Evolutionary conservation across 208 protist genomes (phyloP).

Genomic region (Entamoeba invadens): DNA sequence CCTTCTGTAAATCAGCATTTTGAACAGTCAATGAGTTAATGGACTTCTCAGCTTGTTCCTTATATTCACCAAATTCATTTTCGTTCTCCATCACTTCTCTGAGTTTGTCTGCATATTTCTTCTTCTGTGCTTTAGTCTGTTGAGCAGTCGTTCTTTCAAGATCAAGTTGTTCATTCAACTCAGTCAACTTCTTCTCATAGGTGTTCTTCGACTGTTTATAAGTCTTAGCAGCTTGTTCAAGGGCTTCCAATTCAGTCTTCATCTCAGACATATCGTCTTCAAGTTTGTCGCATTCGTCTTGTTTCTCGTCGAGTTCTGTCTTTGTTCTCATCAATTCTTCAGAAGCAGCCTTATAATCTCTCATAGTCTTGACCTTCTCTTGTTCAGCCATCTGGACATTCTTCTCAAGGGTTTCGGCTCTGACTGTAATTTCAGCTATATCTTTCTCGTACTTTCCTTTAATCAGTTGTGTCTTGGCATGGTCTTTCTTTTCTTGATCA

Average conservation of each 20-base stretch:
- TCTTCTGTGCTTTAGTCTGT: constrained; percentile 17
- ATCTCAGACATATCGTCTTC: not conserved
- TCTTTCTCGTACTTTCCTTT: not conserved
- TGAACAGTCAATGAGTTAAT: not conserved
- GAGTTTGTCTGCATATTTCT: not conserved
- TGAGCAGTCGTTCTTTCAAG: constrained; percentile 24
- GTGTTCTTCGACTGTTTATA: not conserved
- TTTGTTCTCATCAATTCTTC: not conserved
- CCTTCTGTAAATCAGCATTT: not conserved
- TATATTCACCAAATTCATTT: not conserved
- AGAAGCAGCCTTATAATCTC: not conserved
- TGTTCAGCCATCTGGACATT: not conserved
- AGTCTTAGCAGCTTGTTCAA: not conserved
- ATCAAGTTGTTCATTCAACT: not conserved
- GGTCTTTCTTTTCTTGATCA: not conserved
- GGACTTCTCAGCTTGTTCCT: not conserved
- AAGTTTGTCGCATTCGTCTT: not conserved
- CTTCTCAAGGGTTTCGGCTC: not conserved
- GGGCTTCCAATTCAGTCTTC: not conserved
- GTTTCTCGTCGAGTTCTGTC: not conserved
- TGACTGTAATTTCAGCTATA: not conserved
- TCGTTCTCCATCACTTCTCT: not conserved
- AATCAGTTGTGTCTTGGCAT: not conserved
- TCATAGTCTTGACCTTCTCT: not conserved
- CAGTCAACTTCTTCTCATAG: not conserved